These are phyloP conservation scores for Xylaria sp. DNA, from an alignment of 495 filamentous ascomycete genomes.

Conservation along the genomic window DNA sequence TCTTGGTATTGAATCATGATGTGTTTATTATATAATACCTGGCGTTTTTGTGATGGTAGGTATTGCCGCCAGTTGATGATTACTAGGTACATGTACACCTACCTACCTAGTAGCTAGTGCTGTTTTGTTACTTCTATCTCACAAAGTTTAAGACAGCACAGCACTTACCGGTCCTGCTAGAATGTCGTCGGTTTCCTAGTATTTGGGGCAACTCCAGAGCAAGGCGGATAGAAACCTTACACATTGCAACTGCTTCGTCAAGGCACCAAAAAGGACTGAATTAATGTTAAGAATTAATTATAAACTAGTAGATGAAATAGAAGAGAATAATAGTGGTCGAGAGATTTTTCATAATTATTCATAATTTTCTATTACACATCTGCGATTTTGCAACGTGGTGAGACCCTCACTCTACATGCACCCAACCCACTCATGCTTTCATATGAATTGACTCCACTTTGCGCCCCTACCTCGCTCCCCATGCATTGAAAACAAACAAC, in stretches of 20 bases:
- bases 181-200: neutral
- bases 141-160: too few relatives aligned
- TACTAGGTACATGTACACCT: too few relatives aligned
- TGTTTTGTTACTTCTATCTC: too few relatives aligned
- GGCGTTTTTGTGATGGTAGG: neutral
- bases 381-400: neutral
- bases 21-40: neutral
- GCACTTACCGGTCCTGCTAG: neutral
- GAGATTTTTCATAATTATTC: neutral
- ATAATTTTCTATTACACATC: conserved; percentile 5
- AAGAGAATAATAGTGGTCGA: neutral
- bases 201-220: neutral
- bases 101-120: too few relatives aligned
- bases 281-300: too few relatives aligned
- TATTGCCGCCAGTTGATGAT: neutral
- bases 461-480: conserved; percentile 18
- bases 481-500: conserved; percentile 25
- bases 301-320: neutral
- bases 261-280: neutral
- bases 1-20: neutral
- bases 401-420: conserved; percentile 6
- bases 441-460: conserved; percentile 4
- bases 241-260: neutral
- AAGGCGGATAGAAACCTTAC: neutral
- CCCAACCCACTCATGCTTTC: conserved; percentile 9